These are phyloP conservation scores for Arthrobotrys megalospora DNA, from an alignment of 2,329 filamentous ascomycete genomes.

Conservation along the genomic window DNA sequence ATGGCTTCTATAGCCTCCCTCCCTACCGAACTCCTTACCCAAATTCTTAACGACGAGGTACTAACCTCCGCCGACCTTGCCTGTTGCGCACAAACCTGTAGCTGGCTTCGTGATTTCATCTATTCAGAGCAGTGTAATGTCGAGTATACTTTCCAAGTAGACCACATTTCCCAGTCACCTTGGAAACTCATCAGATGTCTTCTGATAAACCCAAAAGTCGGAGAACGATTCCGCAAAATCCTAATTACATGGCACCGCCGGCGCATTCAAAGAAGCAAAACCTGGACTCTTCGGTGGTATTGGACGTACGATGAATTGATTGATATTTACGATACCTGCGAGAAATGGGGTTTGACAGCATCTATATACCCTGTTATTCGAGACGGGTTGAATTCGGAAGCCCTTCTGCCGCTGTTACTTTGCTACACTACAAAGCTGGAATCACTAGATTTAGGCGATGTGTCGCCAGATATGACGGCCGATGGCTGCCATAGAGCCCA, in stretches of 20 bases:
- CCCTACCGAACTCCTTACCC: constrained; percentile 10
- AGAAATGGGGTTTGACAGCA: not conserved
- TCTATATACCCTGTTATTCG: not conserved
- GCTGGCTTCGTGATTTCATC: not conserved
- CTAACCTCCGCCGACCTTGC: constrained; percentile 15
- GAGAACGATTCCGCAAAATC: not conserved
- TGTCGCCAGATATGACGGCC: not conserved
- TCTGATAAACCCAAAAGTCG: not conserved
- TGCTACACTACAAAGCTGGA: constrained; percentile 4
- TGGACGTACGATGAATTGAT: constrained; percentile 1
- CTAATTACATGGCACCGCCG: not conserved
- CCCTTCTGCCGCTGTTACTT: not conserved
- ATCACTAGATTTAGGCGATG: not conserved
- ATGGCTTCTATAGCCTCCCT: not conserved
- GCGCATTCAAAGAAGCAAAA: not conserved
- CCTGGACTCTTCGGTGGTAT: constrained; percentile 15
- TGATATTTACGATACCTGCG: not conserved
- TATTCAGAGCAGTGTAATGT: not conserved
- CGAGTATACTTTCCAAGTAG: not conserved
- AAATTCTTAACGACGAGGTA: not conserved
- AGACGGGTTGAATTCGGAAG: not conserved
- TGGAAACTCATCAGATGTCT: not conserved
- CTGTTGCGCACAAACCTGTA: constrained; percentile 1
- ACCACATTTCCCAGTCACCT: not conserved
- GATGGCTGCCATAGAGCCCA: not conserved